Evolutionary conservation across 2,329 filamentous ascomycete species (phyloP).

Genomic region (Arachnomyces sp.): DNA sequence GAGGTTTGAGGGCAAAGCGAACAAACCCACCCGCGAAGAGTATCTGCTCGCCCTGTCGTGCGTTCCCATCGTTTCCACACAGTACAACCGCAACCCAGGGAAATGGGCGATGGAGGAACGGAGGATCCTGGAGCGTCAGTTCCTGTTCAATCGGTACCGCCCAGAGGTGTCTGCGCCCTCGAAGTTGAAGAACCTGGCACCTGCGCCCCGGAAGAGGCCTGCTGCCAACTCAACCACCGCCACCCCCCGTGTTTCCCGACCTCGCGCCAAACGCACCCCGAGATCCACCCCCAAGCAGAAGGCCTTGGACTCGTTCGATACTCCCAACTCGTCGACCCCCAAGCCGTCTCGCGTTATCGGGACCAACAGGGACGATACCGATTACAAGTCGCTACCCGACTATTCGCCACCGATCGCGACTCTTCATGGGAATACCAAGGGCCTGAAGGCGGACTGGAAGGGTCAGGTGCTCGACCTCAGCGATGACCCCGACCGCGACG

Average conservation of each 20-base stretch:
- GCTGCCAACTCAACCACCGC: conserved; percentile 11
- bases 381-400: conserved; percentile 64
- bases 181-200: conserved; percentile 34
- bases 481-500: conserved; percentile 58
- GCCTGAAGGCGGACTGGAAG: conserved; percentile 81
- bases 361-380: conserved; percentile 70
- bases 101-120: conserved; percentile 36
- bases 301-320: conserved; percentile 30
- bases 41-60: conserved; percentile 37
- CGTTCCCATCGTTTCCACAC: conserved; percentile 33
- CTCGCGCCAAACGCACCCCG: conserved; percentile 31
- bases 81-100: conserved; percentile 37
- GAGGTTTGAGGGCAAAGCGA: conserved; percentile 32
- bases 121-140: conserved; percentile 33
- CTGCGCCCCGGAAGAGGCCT: conserved; percentile 27
- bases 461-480: conserved; percentile 68
- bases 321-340: conserved; percentile 25
- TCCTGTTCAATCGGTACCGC: conserved; percentile 34
- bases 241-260: conserved; percentile 20
- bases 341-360: conserved; percentile 39
- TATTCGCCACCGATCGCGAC: conserved; percentile 62
- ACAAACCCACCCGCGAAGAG: conserved; percentile 37
- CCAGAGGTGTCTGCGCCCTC: conserved; percentile 18
- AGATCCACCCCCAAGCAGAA: conserved; percentile 35
- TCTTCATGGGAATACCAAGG: conserved; percentile 58